Evolutionary conservation across 2,329 filamentous ascomycete species (phyloP).

Genomic region (Tolypocladium guangdongense): DNA sequence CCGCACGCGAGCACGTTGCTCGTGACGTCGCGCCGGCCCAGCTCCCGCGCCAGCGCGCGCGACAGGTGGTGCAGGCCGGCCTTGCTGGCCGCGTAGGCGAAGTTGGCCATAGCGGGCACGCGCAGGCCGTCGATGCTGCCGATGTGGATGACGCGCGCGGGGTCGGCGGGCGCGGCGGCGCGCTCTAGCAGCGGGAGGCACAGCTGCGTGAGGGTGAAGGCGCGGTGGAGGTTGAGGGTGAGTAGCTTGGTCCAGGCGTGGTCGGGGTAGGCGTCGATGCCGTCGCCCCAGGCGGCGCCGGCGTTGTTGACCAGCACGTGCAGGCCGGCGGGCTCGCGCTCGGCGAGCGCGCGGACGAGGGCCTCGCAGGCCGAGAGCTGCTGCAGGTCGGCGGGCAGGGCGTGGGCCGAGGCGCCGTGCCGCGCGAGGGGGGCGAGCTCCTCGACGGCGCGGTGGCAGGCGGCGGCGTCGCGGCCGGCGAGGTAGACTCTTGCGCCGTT

Average conservation of each 20-base stretch:
- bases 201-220: conserved; percentile 54
- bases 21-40: conserved; percentile 50
- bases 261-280: conserved; percentile 48
- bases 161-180: conserved; percentile 29
- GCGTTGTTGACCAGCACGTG: conserved; percentile 57
- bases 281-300: conserved; percentile 53
- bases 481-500: conserved; percentile 58
- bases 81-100: conserved; percentile 49
- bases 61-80: conserved; percentile 55
- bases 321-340: conserved; percentile 35
- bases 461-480: conserved; percentile 48
- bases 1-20: conserved; percentile 62
- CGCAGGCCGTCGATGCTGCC: conserved; percentile 52
- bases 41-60: conserved; percentile 45
- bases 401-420: conserved; percentile 36
- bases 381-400: conserved; percentile 55
- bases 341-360: conserved; percentile 39
- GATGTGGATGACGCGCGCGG: conserved; percentile 53
- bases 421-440: conserved; percentile 40
- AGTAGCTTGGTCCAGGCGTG: conserved; percentile 46
- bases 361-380: conserved; percentile 42
- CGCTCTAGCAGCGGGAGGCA: conserved; percentile 47
- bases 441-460: conserved; percentile 44
- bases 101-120: conserved; percentile 48
- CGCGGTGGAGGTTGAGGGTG: conserved; percentile 57